A percentile compares a stretch with the other conserved stretches of the same genome.
Evolutionary conservation across 2,329 filamentous ascomycete species (phyloP).

Genomic region (Pseudogymnoascus verrucosus): DNA sequence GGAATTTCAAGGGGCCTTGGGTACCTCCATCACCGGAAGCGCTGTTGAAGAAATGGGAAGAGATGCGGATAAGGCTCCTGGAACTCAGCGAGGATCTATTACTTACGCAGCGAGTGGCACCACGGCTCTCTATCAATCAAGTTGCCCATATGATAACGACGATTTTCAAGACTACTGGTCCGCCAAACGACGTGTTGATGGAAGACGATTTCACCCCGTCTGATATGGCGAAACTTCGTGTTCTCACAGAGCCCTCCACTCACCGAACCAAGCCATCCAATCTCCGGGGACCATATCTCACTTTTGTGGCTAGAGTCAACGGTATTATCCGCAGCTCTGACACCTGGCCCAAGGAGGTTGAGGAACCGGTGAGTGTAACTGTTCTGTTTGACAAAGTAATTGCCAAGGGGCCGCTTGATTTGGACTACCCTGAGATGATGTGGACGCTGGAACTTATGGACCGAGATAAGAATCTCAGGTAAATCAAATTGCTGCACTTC

Average conservation of each 20-base stretch:
- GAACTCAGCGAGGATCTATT: background rate
- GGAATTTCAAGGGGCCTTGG: conserved; percentile 1
- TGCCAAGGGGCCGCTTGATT: background rate
- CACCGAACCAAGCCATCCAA: background rate
- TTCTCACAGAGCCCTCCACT: background rate
- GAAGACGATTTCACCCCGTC: background rate
- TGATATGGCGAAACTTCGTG: background rate
- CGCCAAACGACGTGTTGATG: background rate
- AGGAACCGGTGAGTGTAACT: background rate
- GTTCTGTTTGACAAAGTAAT: background rate
- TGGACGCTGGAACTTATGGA: background rate
- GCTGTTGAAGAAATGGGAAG: background rate
- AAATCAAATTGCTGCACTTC: background rate
- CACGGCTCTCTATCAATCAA: background rate
- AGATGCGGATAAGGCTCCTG: background rate
- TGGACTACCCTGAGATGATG: background rate
- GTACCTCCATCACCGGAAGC: background rate
- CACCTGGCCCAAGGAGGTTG: background rate
- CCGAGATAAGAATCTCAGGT: background rate
- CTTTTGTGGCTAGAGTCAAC: background rate
- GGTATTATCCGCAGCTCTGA: background rate
- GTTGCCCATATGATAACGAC: background rate
- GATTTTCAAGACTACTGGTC: background rate
- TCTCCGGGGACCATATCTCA: background rate
- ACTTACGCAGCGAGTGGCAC: background rate